phyloP scores from a whole-genome alignment of 2,329 filamentous ascomycete species.

The Monosporascus sp. region DNA sequence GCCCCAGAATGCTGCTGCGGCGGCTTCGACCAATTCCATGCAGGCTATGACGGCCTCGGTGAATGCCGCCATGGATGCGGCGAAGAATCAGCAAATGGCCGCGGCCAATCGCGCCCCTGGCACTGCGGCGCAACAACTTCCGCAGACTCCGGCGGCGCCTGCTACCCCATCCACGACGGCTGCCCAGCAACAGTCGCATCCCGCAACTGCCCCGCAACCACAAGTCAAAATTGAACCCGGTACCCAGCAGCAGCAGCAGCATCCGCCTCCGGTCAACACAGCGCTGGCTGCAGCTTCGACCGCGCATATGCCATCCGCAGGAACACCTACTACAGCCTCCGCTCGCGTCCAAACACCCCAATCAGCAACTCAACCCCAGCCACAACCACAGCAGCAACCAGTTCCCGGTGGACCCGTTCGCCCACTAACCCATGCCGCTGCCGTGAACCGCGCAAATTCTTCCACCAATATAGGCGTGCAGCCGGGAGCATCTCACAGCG shows the following conservation, averaged over 20 bases:
- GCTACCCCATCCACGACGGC: constrained; percentile 22
- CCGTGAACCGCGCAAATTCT: constrained; percentile 27
- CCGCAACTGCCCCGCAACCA: constrained; percentile 17
- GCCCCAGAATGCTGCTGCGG: constrained; percentile 11
- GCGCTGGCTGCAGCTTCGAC: constrained; percentile 34
- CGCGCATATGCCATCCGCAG: constrained; percentile 34
- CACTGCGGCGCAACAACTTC: constrained; percentile 16
- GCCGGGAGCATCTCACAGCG: constrained; percentile 16
- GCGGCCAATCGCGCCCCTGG: constrained; percentile 14
- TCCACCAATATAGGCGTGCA: constrained; percentile 21
- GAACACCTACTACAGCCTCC: constrained; percentile 44
- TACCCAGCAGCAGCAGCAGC: constrained; percentile 21
- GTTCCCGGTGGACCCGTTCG: constrained; percentile 15
- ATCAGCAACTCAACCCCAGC: constrained; percentile 11
- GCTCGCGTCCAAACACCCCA: constrained; percentile 48
- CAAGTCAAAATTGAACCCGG: constrained; percentile 34
- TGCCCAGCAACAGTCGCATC: constrained; percentile 15
- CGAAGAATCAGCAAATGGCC: constrained; percentile 25
- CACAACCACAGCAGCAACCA: constrained; percentile 10
- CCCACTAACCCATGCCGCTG: constrained; percentile 23
- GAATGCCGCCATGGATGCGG: constrained; percentile 28
- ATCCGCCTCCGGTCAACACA: constrained; percentile 44
- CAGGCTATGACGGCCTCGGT: constrained; percentile 27
- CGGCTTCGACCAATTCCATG: constrained; percentile 22
- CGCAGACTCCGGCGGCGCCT: constrained; percentile 18